phyloP scores from a whole-genome alignment of 805 yeast genomes.

The Starmerella stigmatis region DNA sequence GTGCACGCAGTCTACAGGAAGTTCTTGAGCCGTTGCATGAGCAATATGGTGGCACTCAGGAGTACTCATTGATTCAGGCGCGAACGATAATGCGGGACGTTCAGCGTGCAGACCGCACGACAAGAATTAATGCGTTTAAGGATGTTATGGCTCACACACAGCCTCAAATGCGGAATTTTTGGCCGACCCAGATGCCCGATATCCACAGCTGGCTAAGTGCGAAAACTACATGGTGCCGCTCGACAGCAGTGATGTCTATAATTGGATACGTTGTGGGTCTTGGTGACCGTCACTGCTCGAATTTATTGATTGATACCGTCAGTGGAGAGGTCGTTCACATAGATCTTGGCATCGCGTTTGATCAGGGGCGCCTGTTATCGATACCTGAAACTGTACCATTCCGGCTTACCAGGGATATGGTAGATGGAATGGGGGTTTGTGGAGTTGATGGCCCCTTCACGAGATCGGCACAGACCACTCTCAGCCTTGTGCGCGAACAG shows the following conservation, averaged over 20 bases:
- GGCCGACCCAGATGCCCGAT: conserved; percentile 52
- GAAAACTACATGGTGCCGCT: conserved; percentile 55
- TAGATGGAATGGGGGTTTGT: conserved; percentile 87
- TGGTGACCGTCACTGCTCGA: conserved; percentile 92
- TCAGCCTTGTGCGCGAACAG: conserved; percentile 54
- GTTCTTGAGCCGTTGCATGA: conserved; percentile 61
- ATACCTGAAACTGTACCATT: conserved; percentile 94
- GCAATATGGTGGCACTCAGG: conserved; percentile 35
- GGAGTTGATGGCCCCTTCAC: conserved; percentile 72
- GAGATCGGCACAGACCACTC: conserved; percentile 61
- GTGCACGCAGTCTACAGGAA: conserved; percentile 62
- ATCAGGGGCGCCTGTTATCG: conserved; percentile 73
- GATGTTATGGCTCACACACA: conserved; percentile 41
- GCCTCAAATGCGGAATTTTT: conserved; percentile 65
- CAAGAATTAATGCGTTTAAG: conserved; percentile 31
- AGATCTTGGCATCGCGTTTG: conserved; percentile 93
- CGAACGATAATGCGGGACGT: conserved; percentile 34
- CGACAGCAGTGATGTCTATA: conserved; percentile 75
- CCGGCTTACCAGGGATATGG: conserved; percentile 75
- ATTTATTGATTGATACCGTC: conserved; percentile 66
- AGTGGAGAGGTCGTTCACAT: conserved; percentile 93
- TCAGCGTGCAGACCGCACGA: neutral
- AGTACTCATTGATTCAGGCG: conserved; percentile 35
- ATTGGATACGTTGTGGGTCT: conserved; percentile 82
- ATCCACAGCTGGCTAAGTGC: conserved; percentile 68